Evolutionary conservation across 371 early-diverging fungal species (phyloP).

Genomic region (Rhizopus sp.): DNA sequence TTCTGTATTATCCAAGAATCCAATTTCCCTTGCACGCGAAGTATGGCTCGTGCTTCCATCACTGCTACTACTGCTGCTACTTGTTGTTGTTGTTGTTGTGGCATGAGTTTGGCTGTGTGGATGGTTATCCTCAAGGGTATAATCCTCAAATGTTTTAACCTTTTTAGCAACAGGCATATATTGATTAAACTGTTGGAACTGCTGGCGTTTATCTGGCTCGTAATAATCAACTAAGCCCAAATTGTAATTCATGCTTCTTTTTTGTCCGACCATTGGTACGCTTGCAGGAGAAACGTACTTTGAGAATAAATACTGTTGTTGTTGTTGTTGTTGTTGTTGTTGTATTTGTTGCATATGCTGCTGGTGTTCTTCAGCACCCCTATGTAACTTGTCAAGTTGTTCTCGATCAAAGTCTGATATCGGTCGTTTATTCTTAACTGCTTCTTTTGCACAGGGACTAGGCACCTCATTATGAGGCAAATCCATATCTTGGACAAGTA

Average conservation of each 20-base stretch:
- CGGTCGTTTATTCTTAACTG: too few relatives aligned
- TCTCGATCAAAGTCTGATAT: slow-evolving; percentile 16
- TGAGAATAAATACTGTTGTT: slow-evolving; percentile 1
- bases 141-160: background rate
- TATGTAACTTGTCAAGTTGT: slow-evolving; percentile 21
- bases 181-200: background rate
- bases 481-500: background rate
- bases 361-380: background rate
- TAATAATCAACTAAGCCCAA: background rate
- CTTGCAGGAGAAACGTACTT: slow-evolving; percentile 2
- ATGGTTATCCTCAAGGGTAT: background rate
- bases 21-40: too few relatives aligned
- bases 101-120: background rate
- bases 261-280: background rate
- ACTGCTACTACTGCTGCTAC: background rate
- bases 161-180: background rate
- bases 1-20: background rate
- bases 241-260: background rate
- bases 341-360: background rate
- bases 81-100: background rate
- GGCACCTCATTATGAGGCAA: slow-evolving; percentile 2
- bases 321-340: slow-evolving; percentile 8
- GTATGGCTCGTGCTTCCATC: too few relatives aligned
- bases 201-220: background rate
- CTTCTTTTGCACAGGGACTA: slow-evolving; percentile 1